These are phyloP conservation scores for Cordyceps javanica DNA, from an alignment of 2,329 filamentous ascomycete species.

Conservation along the genomic window DNA sequence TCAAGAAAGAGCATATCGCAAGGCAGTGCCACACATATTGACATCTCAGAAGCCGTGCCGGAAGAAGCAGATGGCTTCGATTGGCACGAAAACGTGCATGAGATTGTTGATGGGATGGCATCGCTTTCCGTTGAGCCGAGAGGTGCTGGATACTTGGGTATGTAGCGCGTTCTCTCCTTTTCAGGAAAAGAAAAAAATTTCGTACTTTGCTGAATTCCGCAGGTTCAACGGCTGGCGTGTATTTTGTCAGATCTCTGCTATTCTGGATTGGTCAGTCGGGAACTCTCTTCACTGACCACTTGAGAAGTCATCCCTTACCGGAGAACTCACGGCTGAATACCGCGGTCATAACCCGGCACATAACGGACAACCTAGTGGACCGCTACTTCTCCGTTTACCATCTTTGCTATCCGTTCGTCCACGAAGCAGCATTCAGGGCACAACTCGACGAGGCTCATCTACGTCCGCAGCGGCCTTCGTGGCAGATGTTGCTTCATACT, in stretches of 20 bases:
- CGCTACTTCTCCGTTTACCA: not conserved
- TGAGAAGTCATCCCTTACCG: not conserved
- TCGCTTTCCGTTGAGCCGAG: not conserved
- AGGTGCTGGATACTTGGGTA: not conserved
- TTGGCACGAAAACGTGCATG: not conserved
- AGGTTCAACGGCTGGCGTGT: not conserved
- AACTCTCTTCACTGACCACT: not conserved
- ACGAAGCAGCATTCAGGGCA: not conserved
- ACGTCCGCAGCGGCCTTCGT: not conserved
- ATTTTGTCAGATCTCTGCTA: not conserved
- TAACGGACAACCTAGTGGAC: not conserved
- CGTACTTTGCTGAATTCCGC: not conserved
- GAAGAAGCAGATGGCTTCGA: not conserved
- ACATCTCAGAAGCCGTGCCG: not conserved
- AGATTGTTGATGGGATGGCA: not conserved
- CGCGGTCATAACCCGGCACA: not conserved
- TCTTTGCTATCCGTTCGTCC: not conserved
- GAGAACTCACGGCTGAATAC: not conserved
- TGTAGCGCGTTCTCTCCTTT: not conserved
- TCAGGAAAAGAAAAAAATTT: not conserved
- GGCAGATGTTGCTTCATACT: not conserved
- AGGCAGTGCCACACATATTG: not conserved
- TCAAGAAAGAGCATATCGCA: not conserved
- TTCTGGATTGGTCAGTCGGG: not conserved
- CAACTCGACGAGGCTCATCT: not conserved